These are phyloP conservation scores for Diutina scorzettiae DNA, from an alignment of 1,139 yeast species.

Conservation along the genomic window DNA sequence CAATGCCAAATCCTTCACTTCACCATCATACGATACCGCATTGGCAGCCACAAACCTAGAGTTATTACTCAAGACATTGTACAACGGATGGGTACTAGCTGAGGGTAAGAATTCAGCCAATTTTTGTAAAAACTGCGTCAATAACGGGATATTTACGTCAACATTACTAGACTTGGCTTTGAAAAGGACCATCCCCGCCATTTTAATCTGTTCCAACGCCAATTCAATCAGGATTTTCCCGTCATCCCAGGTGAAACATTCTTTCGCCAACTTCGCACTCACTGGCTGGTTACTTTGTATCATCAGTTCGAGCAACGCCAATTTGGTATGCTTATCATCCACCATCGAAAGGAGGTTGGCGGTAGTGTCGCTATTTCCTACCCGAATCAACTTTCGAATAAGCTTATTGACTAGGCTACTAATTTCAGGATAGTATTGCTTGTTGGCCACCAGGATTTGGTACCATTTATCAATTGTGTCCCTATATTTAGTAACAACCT, in stretches of 20 bases:
- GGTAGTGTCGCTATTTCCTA: background rate
- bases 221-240: background rate
- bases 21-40: too few species aligned
- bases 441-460: background rate
- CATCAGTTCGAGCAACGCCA: conserved; percentile 1
- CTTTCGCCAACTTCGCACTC: background rate
- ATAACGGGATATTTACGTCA: too few species aligned
- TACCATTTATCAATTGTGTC: background rate
- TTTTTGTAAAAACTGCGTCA: background rate
- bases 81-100: background rate
- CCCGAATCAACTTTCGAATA: background rate
- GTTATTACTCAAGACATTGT: background rate
- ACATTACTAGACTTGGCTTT: background rate
- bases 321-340: conserved; percentile 3
- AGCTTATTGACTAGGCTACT: background rate
- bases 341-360: background rate
- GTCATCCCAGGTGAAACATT: background rate
- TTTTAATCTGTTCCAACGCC: background rate
- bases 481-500: background rate
- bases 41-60: background rate
- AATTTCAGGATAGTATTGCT: conserved; percentile 1
- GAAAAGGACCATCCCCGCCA: conserved; percentile 1
- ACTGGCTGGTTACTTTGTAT: background rate
- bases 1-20: too few species aligned
- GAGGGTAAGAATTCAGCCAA: background rate